Conservation (phyloP, 345 rosid species). For the Toxicodendron radicans region DNA sequence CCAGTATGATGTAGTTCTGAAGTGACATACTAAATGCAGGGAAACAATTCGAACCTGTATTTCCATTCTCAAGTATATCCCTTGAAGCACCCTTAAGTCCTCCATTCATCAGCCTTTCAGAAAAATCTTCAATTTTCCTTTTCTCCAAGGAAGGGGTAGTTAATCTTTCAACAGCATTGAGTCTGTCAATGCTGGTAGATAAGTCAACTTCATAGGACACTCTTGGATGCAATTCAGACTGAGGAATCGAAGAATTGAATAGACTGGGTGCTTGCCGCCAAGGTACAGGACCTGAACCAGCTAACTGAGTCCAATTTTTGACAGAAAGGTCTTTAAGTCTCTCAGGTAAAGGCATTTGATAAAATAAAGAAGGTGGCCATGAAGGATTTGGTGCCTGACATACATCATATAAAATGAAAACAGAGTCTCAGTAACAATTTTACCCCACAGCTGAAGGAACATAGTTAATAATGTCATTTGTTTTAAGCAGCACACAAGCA, state of each 20-base stretch:
- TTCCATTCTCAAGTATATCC: constrained; percentile 54
- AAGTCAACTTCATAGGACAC: constrained; percentile 47
- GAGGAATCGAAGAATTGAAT: constrained; percentile 58
- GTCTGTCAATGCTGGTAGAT: constrained; percentile 48
- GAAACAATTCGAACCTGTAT: constrained; percentile 50
- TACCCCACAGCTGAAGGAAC: neutral
- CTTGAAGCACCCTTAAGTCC: constrained; percentile 42
- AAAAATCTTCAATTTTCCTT: constrained; percentile 53
- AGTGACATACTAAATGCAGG: constrained; percentile 6
- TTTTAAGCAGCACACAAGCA: neutral
- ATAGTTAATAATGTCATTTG: neutral
- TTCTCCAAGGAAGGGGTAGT: constrained; percentile 48
- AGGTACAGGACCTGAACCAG: constrained; percentile 73
- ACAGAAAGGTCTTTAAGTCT: constrained; percentile 51
- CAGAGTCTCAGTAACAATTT: neutral
- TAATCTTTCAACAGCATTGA: constrained; percentile 38
- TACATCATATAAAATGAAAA: constrained; percentile 16
- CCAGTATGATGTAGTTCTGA: constrained; percentile 5
- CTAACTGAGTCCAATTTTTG: constrained; percentile 65
- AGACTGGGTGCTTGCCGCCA: constrained; percentile 73
- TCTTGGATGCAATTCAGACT: constrained; percentile 54
- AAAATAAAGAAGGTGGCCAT: constrained; percentile 47
- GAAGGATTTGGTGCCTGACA: constrained; percentile 60
- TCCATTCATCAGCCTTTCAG: constrained; percentile 63
- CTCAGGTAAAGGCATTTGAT: constrained; percentile 48